A percentile compares a stretch with the other conserved stretches of the same genome.
phyloP scores from a whole-genome alignment of 2,329 filamentous ascomycete species.

The Venturia pyrina region DNA sequence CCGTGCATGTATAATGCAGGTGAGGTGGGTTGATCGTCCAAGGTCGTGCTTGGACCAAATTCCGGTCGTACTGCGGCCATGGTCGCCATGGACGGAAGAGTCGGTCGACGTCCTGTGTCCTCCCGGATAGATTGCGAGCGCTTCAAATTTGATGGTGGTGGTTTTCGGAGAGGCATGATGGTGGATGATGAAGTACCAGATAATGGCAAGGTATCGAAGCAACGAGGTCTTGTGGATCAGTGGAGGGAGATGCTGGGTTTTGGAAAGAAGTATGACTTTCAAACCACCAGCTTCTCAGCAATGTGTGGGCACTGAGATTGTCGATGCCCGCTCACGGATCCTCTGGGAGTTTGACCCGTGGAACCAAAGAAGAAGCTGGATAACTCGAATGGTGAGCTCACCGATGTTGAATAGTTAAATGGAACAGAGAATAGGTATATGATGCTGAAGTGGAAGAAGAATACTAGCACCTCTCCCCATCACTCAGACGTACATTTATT shows the following conservation, averaged over 20 bases:
- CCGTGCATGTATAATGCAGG: background rate
- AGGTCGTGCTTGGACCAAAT: background rate
- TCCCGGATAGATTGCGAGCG: background rate
- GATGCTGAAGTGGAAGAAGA: background rate
- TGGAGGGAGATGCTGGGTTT: background rate
- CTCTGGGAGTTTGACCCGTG: background rate
- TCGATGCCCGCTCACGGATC: background rate
- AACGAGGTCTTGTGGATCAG: too few relatives aligned
- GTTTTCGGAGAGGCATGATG: background rate
- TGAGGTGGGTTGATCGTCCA: background rate
- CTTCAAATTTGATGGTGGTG: background rate
- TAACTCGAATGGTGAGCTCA: too few relatives aligned
- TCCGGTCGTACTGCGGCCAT: background rate
- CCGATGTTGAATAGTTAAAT: background rate
- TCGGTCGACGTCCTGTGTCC: background rate
- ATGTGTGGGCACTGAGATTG: background rate
- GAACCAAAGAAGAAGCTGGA: background rate
- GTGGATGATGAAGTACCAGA: background rate
- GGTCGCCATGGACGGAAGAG: background rate
- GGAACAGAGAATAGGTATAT: background rate
- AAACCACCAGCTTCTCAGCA: background rate
- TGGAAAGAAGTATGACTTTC: background rate
- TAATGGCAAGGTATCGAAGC: background rate
- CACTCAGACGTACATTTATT: background rate
- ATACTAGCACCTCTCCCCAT: background rate